phyloP scores from a whole-genome alignment of 192 early-diverging fungal species.

The Coemansia sp. region DNA sequence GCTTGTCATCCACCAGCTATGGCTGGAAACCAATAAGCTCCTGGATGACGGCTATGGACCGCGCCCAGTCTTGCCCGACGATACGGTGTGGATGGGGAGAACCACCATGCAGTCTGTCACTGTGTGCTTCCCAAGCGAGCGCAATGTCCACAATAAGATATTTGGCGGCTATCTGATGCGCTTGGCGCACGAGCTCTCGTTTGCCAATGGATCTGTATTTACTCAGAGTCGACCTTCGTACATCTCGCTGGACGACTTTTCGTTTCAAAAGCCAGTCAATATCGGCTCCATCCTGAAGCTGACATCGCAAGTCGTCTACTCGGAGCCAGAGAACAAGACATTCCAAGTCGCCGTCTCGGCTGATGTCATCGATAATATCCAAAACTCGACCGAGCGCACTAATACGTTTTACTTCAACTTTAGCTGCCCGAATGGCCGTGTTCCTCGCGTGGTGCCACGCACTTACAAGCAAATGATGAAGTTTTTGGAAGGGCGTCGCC shows the following conservation, averaged over 20 bases:
- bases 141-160: conserved; percentile 79
- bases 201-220: conserved; percentile 73
- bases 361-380: conserved; percentile 74
- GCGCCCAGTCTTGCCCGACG: conserved; percentile 40
- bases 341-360: conserved; percentile 72
- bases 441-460: conserved; percentile 71
- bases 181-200: conserved; percentile 83
- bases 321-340: conserved; percentile 60
- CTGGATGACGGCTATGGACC: conserved; percentile 31
- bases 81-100: conserved; percentile 75
- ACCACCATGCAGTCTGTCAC: conserved; percentile 72
- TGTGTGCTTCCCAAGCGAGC: conserved; percentile 75
- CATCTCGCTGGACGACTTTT: conserved; percentile 72
- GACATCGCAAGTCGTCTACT: conserved; percentile 77
- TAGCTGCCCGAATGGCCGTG: conserved; percentile 34
- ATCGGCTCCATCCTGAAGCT: conserved; percentile 80
- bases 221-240: conserved; percentile 61
- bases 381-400: conserved; percentile 66
- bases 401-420: conserved; percentile 93
- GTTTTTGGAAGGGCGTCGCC: conserved; percentile 76
- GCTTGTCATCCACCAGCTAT: conserved; percentile 76
- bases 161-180: conserved; percentile 86
- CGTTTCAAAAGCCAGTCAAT: conserved; percentile 83
- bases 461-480: conserved; percentile 85
- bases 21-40: conserved; percentile 71